Percentiles rank a stretch among this genome's conserved stretches.
These are phyloP conservation scores for Alternaria metachromatica DNA, from an alignment of 2,329 filamentous ascomycete species.

Conservation along the genomic window DNA sequence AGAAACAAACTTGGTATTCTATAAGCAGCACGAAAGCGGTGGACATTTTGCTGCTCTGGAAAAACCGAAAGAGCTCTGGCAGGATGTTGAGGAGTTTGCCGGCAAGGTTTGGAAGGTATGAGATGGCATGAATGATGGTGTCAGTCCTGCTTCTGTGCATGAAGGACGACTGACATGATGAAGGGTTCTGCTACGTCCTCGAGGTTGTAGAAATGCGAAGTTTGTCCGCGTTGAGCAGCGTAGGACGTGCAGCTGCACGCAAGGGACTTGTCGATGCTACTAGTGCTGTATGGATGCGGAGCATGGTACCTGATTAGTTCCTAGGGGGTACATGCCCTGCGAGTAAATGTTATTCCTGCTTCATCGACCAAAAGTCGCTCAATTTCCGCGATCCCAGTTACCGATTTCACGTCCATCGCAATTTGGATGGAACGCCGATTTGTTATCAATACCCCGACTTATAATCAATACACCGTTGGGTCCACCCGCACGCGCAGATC, in stretches of 20 bases:
- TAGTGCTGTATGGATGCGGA: neutral
- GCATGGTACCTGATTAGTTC: neutral
- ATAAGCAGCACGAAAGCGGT: constrained; percentile 52
- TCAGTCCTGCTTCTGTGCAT: neutral
- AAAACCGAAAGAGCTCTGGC: constrained; percentile 50
- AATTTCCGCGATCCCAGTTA: neutral
- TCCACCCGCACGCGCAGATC: neutral
- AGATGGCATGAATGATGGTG: neutral
- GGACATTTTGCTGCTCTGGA: constrained; percentile 64
- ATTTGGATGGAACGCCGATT: neutral
- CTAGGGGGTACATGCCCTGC: neutral
- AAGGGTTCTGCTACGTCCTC: neutral
- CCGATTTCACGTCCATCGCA: neutral
- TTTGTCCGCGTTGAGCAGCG: no score
- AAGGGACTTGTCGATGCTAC: neutral
- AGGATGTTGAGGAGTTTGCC: constrained; percentile 57
- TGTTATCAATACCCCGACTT: neutral
- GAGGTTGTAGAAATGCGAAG: constrained; percentile 1
- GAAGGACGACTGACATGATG: neutral
- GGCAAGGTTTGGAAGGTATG: constrained; percentile 45
- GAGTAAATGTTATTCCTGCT: neutral
- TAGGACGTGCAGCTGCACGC: no score
- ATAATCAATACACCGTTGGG: neutral
- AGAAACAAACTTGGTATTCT: constrained; percentile 49
- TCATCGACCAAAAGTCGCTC: neutral